Conservation (phyloP, 768 basidiomycete species). For the Floccularia luteovirens region DNA sequence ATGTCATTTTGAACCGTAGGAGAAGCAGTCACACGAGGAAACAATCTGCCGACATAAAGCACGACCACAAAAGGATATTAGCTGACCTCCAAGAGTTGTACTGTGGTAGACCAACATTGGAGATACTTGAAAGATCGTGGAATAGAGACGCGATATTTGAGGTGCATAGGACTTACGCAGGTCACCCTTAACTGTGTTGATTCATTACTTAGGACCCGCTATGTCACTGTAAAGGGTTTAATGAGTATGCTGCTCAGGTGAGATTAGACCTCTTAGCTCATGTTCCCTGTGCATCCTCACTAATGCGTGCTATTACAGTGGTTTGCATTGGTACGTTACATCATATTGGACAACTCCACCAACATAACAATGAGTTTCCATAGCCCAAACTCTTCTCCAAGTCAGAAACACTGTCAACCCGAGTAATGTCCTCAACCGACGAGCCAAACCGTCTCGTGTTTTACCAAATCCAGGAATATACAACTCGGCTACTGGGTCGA, state of each 20-base stretch:
- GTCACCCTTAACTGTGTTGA: constrained; percentile 1
- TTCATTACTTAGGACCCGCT: constrained; percentile 33
- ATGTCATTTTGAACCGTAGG: constrained; percentile 23
- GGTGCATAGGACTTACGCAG: no score
- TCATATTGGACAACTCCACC: not conserved
- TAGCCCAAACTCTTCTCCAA: constrained; percentile 49
- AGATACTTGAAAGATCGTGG: constrained; percentile 49
- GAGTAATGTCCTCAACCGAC: constrained; percentile 52
- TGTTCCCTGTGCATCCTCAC: constrained; percentile 10
- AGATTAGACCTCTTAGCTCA: constrained; percentile 2
- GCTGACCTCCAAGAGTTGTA: constrained; percentile 55
- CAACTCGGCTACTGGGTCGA: constrained; percentile 36
- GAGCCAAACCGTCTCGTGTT: constrained; percentile 55
- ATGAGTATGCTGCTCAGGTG: constrained; percentile 16
- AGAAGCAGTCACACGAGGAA: constrained; percentile 25
- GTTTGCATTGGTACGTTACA: constrained; percentile 39
- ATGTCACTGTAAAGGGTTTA: constrained; percentile 38
- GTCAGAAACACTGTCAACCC: constrained; percentile 40
- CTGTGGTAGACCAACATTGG: constrained; percentile 40
- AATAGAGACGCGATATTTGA: constrained; percentile 47
- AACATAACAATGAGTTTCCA: constrained; percentile 4
- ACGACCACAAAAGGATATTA: constrained; percentile 39
- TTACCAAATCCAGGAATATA: constrained; percentile 56
- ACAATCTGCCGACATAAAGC: constrained; percentile 27
- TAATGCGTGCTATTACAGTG: constrained; percentile 25